A percentile compares a stretch with the other conserved stretches of the same genome.
These are phyloP conservation scores for Oryza longistaminata DNA, from an alignment of 176 grass and related monocot genomes.

Conservation along the genomic window DNA sequence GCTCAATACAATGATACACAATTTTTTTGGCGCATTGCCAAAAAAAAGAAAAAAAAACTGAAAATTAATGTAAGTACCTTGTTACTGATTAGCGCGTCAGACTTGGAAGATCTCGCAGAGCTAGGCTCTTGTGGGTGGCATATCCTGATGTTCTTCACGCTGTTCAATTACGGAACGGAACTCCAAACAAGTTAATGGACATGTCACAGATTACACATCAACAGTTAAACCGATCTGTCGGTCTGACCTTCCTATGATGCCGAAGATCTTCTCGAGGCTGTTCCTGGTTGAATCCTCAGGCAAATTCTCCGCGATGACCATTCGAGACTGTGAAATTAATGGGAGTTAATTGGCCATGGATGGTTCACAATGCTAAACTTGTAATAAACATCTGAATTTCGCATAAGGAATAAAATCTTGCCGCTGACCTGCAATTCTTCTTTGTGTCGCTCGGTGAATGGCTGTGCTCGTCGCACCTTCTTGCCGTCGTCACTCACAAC, in stretches of 20 bases:
- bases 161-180: slow-evolving; percentile 13
- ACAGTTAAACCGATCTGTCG: neutral
- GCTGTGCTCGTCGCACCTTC: slow-evolving; percentile 51
- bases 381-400: neutral
- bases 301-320: slow-evolving; percentile 63
- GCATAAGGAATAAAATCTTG: neutral
- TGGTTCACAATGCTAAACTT: neutral
- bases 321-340: slow-evolving; percentile 51
- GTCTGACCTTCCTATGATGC: slow-evolving; percentile 61
- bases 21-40: too few species aligned
- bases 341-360: neutral
- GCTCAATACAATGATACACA: too few species aligned
- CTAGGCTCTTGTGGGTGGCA: slow-evolving; percentile 69
- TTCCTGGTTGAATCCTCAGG: slow-evolving; percentile 54
- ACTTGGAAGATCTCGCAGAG: slow-evolving; percentile 50
- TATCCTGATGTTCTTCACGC: slow-evolving; percentile 72
- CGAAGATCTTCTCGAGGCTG: slow-evolving; percentile 61
- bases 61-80: slow-evolving; percentile 27
- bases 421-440: slow-evolving; percentile 59
- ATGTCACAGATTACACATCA: neutral
- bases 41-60: too few species aligned
- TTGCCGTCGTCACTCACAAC: slow-evolving; percentile 59
- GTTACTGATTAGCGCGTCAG: slow-evolving; percentile 57
- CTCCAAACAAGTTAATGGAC: neutral
- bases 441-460: slow-evolving; percentile 56